Conservation (phyloP, 1,139 yeast species). For the Yamadazyma blattariae region DNA sequence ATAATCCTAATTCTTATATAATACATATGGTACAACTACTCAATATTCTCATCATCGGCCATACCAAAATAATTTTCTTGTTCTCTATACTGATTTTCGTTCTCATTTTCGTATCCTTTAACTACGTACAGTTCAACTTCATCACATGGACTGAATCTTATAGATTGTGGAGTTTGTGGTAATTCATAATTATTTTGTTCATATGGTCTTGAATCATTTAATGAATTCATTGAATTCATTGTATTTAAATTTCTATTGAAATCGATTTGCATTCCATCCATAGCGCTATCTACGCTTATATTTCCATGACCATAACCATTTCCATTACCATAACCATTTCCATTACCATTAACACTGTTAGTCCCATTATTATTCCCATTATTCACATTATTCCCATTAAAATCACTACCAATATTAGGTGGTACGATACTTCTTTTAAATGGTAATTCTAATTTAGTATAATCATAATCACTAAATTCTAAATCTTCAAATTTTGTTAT, state of each 20-base stretch:
- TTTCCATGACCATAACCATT: not conserved
- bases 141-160: conserved; percentile 33
- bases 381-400: too few species aligned
- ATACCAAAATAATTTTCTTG: conserved; percentile 43
- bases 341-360: not conserved
- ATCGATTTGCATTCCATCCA: not conserved
- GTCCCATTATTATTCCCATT: not conserved
- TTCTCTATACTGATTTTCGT: conserved; percentile 19
- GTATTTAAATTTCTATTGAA: conserved; percentile 1
- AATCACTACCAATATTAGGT: too few species aligned
- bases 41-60: conserved; percentile 20
- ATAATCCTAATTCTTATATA: too few species aligned
- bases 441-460: conserved; percentile 10
- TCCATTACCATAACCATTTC: not conserved
- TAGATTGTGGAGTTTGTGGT: conserved; percentile 41
- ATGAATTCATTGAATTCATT: conserved; percentile 2
- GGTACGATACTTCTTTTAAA: too few species aligned
- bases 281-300: not conserved
- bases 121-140: conserved; percentile 43
- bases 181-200: conserved; percentile 8
- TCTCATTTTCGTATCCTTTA: conserved; percentile 30
- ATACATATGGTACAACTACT: too few species aligned
- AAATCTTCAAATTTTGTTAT: conserved; percentile 44
- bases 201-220: not conserved
- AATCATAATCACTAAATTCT: conserved; percentile 34